Base-by-base conservation (phyloP, 1,284 basidiomycete species). In the Neonothopanus nambi region DNA sequence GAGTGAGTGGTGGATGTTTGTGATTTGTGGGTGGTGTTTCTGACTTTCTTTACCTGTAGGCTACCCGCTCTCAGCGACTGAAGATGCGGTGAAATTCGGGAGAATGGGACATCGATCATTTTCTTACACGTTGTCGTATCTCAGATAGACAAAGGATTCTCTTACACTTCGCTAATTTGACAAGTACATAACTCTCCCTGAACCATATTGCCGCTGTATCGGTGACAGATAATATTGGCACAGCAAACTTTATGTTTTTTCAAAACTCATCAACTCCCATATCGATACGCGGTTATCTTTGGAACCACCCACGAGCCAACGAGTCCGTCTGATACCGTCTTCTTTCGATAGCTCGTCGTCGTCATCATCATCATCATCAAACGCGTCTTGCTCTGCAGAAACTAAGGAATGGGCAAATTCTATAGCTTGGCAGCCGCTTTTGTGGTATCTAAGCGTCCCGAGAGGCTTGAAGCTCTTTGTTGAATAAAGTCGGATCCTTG, bases 391-490 rank as follows among this genome's bases (percentile, higher is more conserved):
- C 5, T 26, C 21, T 30, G 26, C 47, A 18, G 33, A 33, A 12
- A 17, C 21, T 9, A 52, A 57, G 57, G 64, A 60, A 23, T 69
- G 70, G 1, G 89, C 83, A 63, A 95, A 95, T 3, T 81, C 78
- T 6, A 94, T 61, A 2, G 79, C 77, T 59, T 92, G 87, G 54
- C 87, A 87, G 20, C 77, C 79, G 21, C 81, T 79, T 60, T 91
- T 89, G 71, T 95, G 93, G 63, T 91, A 90, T 26, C 74, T 74
- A 2, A 95, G 76, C 5, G 85, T 88, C 3, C 93, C 93, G 1
- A 95, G 82, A 0, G 87, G 69, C 62, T 91, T 94, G 64, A 91
- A 75, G 1, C 78, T 79, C 60, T 84, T 85, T 3, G 88, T 85
- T 0, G 91, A 88, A 68, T 87, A 93, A 8, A 95, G 70, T 0